phyloP scores from a whole-genome alignment of 805 yeast species.

The Yarrowia sp. region DNA sequence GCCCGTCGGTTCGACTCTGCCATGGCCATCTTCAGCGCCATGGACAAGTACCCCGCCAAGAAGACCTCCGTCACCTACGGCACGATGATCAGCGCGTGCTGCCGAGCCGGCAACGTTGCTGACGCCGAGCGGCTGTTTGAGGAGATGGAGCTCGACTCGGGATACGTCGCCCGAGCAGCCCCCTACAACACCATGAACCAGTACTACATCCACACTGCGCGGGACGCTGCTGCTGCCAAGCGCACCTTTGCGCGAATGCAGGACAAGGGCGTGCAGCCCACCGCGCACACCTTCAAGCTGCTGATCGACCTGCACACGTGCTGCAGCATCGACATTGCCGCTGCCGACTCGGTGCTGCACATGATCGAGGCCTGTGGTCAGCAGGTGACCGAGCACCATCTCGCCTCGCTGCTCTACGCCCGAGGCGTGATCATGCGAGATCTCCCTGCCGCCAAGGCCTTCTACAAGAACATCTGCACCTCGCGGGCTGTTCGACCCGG shows the following conservation, averaged over 20 bases:
- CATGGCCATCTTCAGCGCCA: slow-evolving; percentile 36
- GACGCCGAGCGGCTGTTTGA: slow-evolving; percentile 38
- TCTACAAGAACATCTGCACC: slow-evolving; percentile 38
- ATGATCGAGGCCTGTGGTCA: slow-evolving; percentile 37
- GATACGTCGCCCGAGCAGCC: slow-evolving; percentile 38
- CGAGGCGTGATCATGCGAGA: slow-evolving; percentile 41
- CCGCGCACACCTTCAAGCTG: slow-evolving; percentile 44
- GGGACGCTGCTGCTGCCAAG: slow-evolving; percentile 39
- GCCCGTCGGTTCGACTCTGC: slow-evolving; percentile 41
- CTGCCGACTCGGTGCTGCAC: slow-evolving; percentile 41
- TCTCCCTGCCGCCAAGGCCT: slow-evolving; percentile 39
- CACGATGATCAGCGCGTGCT: slow-evolving; percentile 42
- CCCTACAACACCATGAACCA: slow-evolving; percentile 44
- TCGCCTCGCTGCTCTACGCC: slow-evolving; percentile 42
- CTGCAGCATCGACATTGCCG: slow-evolving; percentile 38
- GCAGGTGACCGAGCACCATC: slow-evolving; percentile 39
- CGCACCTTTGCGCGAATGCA: slow-evolving; percentile 37
- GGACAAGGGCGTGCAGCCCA: slow-evolving; percentile 36
- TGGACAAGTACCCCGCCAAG: slow-evolving; percentile 34
- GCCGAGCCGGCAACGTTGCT: slow-evolving; percentile 40
- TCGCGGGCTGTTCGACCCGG: slow-evolving; percentile 41
- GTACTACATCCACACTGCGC: slow-evolving; percentile 39
- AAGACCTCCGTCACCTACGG: slow-evolving; percentile 41
- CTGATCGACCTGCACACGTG: slow-evolving; percentile 41
- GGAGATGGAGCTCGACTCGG: slow-evolving; percentile 40